A percentile compares a stretch with the other conserved stretches of the same genome.
Conservation (phyloP, 83 land plant species). For the Thuja plicata region DNA sequence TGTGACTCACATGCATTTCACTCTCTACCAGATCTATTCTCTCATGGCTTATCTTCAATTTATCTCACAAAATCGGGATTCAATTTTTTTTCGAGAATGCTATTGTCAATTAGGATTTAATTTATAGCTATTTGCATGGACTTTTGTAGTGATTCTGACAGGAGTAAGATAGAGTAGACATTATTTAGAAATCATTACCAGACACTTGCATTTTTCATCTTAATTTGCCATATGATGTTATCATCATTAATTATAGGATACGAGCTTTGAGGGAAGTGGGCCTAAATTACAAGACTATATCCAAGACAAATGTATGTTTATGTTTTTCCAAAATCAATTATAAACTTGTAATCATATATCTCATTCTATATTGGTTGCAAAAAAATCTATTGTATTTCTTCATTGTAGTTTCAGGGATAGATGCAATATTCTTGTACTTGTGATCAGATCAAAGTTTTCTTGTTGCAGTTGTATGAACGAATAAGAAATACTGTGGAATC, state of each 20-base stretch:
- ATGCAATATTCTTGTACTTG: not conserved
- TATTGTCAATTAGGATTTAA: not conserved
- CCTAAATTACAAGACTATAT: not conserved
- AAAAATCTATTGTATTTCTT: not conserved
- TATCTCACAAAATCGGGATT: too few relatives aligned
- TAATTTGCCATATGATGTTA: not conserved
- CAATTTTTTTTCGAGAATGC: not conserved
- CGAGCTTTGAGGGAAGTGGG: not conserved
- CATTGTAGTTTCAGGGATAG: not conserved
- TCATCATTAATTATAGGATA: not conserved
- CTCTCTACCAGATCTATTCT: too few relatives aligned
- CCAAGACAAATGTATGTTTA: not conserved
- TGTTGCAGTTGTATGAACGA: slow-evolving; percentile 48
- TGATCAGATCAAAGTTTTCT: not conserved
- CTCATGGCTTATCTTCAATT: too few relatives aligned
- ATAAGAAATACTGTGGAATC: slow-evolving; percentile 48
- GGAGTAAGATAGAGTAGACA: not conserved
- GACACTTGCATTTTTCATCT: not conserved
- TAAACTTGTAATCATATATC: not conserved
- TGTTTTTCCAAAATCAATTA: not conserved
- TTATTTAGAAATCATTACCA: not conserved
- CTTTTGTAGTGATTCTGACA: not conserved
- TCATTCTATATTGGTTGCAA: not conserved
- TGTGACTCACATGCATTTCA: too few relatives aligned
- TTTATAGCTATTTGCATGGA: not conserved